phyloP scores from a whole-genome alignment of 2,329 filamentous ascomycete genomes.

The Ophiobolus disseminans region DNA sequence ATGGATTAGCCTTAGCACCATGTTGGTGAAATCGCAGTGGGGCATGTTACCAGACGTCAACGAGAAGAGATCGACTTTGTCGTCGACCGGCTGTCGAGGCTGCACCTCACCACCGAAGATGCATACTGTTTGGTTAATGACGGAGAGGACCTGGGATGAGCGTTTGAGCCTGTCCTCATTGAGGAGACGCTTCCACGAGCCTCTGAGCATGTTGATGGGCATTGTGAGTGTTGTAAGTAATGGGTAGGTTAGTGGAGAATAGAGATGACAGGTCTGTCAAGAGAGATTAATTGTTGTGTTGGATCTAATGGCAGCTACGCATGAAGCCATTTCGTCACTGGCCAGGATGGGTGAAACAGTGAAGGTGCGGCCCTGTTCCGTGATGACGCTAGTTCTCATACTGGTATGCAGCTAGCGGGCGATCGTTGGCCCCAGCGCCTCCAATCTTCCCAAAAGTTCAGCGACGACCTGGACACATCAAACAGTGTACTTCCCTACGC shows the following conservation, averaged over 20 bases:
- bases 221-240: constrained; percentile 16
- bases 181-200: constrained; percentile 48
- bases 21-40: constrained; percentile 22
- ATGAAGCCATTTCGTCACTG: background rate
- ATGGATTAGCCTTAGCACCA: constrained; percentile 25
- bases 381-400: constrained; percentile 2
- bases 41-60: constrained; percentile 47
- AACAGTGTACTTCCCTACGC: constrained; percentile 2
- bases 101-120: constrained; percentile 80
- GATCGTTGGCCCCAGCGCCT: constrained; percentile 12
- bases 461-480: background rate
- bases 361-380: constrained; percentile 13
- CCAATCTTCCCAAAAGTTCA: constrained; percentile 16
- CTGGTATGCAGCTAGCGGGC: constrained; percentile 16
- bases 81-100: constrained; percentile 72
- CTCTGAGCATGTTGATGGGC: constrained; percentile 38
- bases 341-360: background rate
- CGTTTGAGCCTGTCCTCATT: constrained; percentile 61
- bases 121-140: constrained; percentile 65
- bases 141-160: constrained; percentile 75
- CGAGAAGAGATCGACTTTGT: constrained; percentile 71
- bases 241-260: background rate
- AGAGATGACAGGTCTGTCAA: background rate
- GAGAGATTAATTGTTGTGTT: background rate
- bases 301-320: background rate